Evolutionary conservation across 306 rosid species (phyloP).

Genomic region (Senna tora): DNA sequence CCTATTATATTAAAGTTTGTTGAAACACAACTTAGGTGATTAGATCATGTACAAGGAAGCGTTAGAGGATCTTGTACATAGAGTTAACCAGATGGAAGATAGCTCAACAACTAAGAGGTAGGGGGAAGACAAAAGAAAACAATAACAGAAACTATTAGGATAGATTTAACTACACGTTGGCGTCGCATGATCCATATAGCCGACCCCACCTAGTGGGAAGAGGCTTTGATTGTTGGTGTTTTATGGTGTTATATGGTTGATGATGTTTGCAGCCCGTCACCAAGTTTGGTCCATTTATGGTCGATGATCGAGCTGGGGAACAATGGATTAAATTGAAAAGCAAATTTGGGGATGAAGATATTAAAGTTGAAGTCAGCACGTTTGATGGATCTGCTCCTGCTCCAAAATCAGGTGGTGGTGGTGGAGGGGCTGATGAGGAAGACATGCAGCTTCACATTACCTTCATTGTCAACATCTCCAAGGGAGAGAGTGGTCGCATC

Average conservation of each 20-base stretch:
- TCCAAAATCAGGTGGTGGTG: constrained; percentile 45
- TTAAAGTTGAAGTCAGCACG: constrained; percentile 82
- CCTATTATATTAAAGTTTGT: too few species aligned
- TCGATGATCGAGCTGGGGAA: constrained; percentile 74
- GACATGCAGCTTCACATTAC: constrained; percentile 72
- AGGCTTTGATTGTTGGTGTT: too few species aligned
- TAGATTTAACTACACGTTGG: too few species aligned
- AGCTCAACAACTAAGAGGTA: too few species aligned
- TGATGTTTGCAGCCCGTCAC: constrained; percentile 55
- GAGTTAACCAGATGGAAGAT: too few species aligned
- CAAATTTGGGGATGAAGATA: constrained; percentile 56
- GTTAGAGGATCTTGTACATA: too few species aligned
- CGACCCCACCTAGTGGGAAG: too few species aligned
- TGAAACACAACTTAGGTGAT: too few species aligned
- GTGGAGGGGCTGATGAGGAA: constrained; percentile 36
- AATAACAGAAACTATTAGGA: too few species aligned
- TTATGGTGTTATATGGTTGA: neutral
- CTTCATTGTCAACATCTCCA: constrained; percentile 64
- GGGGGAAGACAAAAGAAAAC: too few species aligned
- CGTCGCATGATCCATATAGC: too few species aligned
- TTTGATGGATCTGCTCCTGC: constrained; percentile 64
- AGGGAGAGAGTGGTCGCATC: constrained; percentile 49
- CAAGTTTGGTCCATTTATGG: constrained; percentile 57
- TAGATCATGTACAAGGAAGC: too few species aligned
- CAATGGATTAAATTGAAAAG: constrained; percentile 75